phyloP scores from a whole-genome alignment of 2,329 filamentous ascomycete species.

The Neoarthrinium moseri region DNA sequence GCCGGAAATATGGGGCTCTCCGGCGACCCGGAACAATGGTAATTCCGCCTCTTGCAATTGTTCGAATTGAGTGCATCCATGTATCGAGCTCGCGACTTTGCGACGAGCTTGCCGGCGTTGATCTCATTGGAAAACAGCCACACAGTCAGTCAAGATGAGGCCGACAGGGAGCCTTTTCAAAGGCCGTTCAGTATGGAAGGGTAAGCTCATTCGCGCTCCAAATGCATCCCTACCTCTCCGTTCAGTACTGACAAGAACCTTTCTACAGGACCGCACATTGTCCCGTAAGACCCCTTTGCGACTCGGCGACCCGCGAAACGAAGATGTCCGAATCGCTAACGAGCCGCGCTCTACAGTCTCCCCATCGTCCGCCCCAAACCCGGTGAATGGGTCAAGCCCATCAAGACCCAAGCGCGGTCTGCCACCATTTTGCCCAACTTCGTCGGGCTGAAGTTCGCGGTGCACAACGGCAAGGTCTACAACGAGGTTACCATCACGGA shows the following conservation, averaged over 20 bases:
- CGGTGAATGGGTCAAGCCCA: slow-evolving; percentile 66
- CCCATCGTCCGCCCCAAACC: slow-evolving; percentile 62
- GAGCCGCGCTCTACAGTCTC: slow-evolving; percentile 40
- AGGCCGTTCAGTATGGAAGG: slow-evolving; percentile 34
- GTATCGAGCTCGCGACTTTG: no score
- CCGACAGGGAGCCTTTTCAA: slow-evolving; percentile 33
- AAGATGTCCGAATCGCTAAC: not conserved
- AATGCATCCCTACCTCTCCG: not conserved
- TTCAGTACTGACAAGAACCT: slow-evolving; percentile 14
- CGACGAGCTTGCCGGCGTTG: no score
- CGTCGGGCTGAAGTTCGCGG: slow-evolving; percentile 83
- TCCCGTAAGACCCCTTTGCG: slow-evolving; percentile 54
- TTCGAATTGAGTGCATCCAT: no score
- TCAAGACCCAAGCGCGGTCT: slow-evolving; percentile 82
- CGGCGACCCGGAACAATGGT: no score
- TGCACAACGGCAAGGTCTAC: slow-evolving; percentile 90
- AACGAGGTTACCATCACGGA: slow-evolving; percentile 81
- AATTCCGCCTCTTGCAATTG: no score
- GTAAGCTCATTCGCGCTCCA: slow-evolving; percentile 18
- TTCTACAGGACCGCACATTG: slow-evolving; percentile 63
- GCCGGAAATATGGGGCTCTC: no score
- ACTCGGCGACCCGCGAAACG: not conserved
- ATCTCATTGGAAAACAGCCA: not conserved
- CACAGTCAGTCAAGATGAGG: slow-evolving; percentile 28
- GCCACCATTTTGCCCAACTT: slow-evolving; percentile 92